Conservation (phyloP, 192 early-diverging fungal species). For the Backusella mclennaniae region DNA sequence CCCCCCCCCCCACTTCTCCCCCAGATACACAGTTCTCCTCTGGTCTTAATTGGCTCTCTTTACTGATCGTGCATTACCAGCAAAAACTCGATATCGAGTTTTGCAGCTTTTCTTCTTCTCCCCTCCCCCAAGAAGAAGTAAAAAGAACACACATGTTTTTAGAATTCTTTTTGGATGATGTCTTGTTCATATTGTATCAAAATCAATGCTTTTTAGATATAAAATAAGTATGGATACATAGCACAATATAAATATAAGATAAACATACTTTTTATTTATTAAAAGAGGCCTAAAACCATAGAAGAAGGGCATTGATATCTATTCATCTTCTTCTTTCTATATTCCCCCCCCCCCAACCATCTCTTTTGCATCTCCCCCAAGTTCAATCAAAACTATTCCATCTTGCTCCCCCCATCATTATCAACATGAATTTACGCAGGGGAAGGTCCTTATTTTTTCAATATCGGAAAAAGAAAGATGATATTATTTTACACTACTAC, state of each 20-base stretch:
- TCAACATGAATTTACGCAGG: background rate
- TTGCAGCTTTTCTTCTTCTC: background rate
- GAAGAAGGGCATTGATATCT: background rate
- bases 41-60: background rate
- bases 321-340: background rate
- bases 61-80: background rate
- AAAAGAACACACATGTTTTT: background rate
- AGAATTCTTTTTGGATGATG: background rate
- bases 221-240: no score
- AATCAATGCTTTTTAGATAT: background rate
- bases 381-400: background rate
- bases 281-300: background rate
- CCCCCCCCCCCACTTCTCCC: background rate
- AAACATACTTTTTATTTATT: no score
- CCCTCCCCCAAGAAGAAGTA: background rate
- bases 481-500: background rate
- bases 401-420: background rate
- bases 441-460: background rate
- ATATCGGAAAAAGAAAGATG: background rate
- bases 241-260: no score
- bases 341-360: no score
- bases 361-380: background rate
- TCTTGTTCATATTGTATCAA: background rate
- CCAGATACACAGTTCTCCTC: background rate
- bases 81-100: background rate